A percentile compares a stretch with the other conserved stretches of the same genome.
Conservation (phyloP, 805 yeast species). For the Brettanomyces custersianus region DNA sequence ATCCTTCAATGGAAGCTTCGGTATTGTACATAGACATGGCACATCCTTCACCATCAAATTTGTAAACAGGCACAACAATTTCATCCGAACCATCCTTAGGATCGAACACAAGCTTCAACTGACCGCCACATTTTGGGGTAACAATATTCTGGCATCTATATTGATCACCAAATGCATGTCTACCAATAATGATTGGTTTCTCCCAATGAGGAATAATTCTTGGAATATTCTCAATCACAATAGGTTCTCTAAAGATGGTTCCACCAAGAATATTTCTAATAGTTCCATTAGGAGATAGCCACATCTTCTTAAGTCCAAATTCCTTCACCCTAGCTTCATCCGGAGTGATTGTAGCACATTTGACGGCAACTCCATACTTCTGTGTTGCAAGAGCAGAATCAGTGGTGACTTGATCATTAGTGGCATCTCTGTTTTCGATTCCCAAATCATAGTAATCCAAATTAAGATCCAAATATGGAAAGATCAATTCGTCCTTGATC, state of each 20-base stretch:
- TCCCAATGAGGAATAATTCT: conserved; percentile 88
- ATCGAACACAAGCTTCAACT: conserved; percentile 65
- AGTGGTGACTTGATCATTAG: conserved; percentile 79
- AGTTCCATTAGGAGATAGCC: conserved; percentile 97
- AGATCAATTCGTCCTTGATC: conserved; percentile 77
- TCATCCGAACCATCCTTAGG: conserved; percentile 56
- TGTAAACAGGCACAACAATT: conserved; percentile 51
- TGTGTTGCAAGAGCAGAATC: conserved; percentile 88
- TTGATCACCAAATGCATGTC: conserved; percentile 97
- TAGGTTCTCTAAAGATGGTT: conserved; percentile 95
- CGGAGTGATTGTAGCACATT: conserved; percentile 98
- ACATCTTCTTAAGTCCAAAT: conserved; percentile 87
- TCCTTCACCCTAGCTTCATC: conserved; percentile 93
- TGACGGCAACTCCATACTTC: conserved; percentile 86
- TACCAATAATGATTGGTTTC: conserved; percentile 90
- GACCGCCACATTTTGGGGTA: conserved; percentile 68
- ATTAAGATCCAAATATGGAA: conserved; percentile 80
- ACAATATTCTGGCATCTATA: conserved; percentile 87
- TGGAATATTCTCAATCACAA: conserved; percentile 80
- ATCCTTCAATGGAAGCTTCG: conserved; percentile 79
- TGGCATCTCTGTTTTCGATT: conserved; percentile 76
- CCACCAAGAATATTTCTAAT: conserved; percentile 94
- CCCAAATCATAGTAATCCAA: conserved; percentile 89
- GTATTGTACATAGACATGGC: conserved; percentile 95
- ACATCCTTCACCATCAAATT: conserved; percentile 67